Conservation (phyloP, 805 yeast species). For the Metschnikowia hibisci region DNA sequence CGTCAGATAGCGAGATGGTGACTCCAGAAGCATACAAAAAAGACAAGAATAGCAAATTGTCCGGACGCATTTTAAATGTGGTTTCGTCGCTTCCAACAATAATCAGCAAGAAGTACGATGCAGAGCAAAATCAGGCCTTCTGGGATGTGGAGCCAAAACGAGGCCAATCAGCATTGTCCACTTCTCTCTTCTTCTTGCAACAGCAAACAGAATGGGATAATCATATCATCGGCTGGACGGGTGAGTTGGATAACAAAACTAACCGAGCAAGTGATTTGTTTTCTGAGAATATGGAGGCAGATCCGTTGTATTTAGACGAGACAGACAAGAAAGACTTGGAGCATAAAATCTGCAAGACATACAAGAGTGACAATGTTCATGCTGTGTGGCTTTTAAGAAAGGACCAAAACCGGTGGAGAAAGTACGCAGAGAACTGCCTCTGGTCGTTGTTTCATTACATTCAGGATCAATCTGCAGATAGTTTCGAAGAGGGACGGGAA, state of each 20-base stretch:
- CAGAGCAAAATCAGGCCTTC: constrained; percentile 26
- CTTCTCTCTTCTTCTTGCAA: constrained; percentile 63
- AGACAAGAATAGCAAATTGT: constrained; percentile 34
- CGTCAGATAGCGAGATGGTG: constrained; percentile 18
- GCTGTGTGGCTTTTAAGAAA: constrained; percentile 87
- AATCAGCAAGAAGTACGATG: constrained; percentile 40
- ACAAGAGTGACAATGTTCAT: constrained; percentile 53
- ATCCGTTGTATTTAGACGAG: constrained; percentile 57
- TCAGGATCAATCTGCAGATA: constrained; percentile 68
- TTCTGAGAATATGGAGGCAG: constrained; percentile 40
- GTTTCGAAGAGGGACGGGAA: constrained; percentile 60
- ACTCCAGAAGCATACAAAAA: constrained; percentile 29
- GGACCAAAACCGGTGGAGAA: constrained; percentile 81
- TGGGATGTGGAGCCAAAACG: constrained; percentile 65
- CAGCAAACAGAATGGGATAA: constrained; percentile 80
- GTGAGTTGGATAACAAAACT: constrained; percentile 57
- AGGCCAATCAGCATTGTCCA: constrained; percentile 82
- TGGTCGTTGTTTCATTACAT: constrained; percentile 97
- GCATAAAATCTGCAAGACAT: constrained; percentile 41
- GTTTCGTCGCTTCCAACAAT: constrained; percentile 67
- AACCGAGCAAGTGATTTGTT: constrained; percentile 15
- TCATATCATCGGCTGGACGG: constrained; percentile 92
- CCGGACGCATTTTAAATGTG: constrained; percentile 66
- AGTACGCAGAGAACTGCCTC: constrained; percentile 80
- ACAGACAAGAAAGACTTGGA: constrained; percentile 54